Conservation (phyloP, 129 eudicot species). For the Pittosporum tobira region DNA sequence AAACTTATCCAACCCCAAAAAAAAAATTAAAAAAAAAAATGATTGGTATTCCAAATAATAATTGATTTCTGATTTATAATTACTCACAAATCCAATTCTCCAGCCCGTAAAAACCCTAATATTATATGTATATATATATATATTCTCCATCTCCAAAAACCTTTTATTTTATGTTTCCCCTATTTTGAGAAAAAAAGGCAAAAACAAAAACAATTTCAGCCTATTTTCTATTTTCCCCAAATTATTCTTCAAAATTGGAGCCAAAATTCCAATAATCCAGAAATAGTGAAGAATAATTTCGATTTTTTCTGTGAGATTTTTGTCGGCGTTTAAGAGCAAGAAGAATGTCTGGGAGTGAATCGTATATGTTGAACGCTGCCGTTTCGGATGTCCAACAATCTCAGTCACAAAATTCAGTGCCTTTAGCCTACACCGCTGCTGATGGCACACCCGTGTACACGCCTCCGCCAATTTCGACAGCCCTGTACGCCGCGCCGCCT, state of each 20-base stretch:
- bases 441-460: slow-evolving; percentile 25
- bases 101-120: not conserved
- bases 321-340: slow-evolving; percentile 9
- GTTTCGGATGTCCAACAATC: slow-evolving; percentile 20
- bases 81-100: no score
- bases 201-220: no score
- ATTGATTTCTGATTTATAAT: no score
- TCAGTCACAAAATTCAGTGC: no score
- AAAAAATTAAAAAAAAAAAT: no score
- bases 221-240: slow-evolving; percentile 1
- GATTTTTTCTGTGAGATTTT: slow-evolving; percentile 6
- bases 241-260: not conserved
- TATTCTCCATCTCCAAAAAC: not conserved
- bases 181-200: no score
- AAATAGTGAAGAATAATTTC: not conserved
- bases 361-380: not conserved
- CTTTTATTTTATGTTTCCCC: not conserved
- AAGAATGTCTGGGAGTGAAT: not conserved
- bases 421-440: slow-evolving; percentile 1
- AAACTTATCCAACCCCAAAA: no score
- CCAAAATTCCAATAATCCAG: not conserved
- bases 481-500: no score
- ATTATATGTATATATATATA: slow-evolving; percentile 1
- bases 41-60: no score
- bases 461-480: no score